These are phyloP conservation scores for Aleurites moluccanus DNA, from an alignment of 441 rosid species.

Conservation along the genomic window DNA sequence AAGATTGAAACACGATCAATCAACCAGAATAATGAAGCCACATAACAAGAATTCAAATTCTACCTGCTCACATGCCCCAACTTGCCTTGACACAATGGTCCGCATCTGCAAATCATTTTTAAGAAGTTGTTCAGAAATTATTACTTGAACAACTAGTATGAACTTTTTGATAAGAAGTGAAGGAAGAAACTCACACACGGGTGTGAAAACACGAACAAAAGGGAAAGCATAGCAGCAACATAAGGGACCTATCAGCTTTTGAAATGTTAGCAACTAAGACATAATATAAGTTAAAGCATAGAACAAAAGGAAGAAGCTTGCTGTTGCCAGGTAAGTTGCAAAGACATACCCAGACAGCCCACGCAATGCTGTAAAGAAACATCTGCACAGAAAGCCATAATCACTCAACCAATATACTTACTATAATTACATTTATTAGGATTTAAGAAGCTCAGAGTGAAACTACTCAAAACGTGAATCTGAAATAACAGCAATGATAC, in stretches of 20 bases:
- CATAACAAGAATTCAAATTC: neutral
- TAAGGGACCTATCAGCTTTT: conserved; percentile 66
- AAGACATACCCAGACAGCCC: conserved; percentile 75
- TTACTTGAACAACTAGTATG: neutral
- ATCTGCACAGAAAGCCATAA: conserved; percentile 49
- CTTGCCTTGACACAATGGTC: conserved; percentile 88
- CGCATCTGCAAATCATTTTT: conserved; percentile 52
- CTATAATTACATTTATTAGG: neutral
- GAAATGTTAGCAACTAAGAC: conserved; percentile 27
- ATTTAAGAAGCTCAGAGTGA: neutral
- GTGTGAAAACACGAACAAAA: conserved; percentile 58
- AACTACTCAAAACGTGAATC: neutral
- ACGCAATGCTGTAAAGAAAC: conserved; percentile 71
- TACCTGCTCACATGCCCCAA: conserved; percentile 80
- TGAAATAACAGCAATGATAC: too few species aligned
- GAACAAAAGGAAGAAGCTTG: conserved; percentile 13
- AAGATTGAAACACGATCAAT: neutral
- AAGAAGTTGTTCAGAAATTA: neutral
- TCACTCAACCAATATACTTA: neutral
- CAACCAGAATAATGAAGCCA: neutral
- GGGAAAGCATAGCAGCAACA: conserved; percentile 61
- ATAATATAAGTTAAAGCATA: neutral
- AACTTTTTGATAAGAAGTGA: conserved; percentile 5
- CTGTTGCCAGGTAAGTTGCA: conserved; percentile 18
- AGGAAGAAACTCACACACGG: conserved; percentile 66